phyloP scores from a whole-genome alignment of 192 early-diverging fungal genomes.

The Coemansia guatemalensis region DNA sequence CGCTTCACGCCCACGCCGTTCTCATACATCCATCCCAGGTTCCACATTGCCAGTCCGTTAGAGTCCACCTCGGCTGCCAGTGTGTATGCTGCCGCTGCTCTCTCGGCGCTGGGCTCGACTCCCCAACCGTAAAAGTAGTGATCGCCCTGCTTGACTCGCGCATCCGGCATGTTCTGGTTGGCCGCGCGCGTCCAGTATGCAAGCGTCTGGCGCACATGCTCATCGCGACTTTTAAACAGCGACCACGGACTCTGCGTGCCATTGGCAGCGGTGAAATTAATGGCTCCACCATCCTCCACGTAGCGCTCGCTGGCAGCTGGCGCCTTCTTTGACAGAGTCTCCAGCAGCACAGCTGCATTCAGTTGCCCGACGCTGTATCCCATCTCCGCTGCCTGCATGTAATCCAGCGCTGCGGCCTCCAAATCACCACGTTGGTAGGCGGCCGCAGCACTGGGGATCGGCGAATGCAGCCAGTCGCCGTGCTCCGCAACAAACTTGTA shows the following conservation, averaged over 20 bases:
- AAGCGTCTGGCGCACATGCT: constrained; percentile 60
- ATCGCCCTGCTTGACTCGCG: constrained; percentile 90
- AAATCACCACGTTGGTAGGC: constrained; percentile 63
- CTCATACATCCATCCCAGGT: constrained; percentile 96
- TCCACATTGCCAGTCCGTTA: constrained; percentile 91
- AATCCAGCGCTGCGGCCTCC: constrained; percentile 69
- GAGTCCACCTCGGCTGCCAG: constrained; percentile 75
- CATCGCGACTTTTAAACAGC: constrained; percentile 13
- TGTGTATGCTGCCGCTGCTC: constrained; percentile 81
- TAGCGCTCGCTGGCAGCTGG: neutral
- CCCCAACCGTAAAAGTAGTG: constrained; percentile 89
- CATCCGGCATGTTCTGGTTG: constrained; percentile 88
- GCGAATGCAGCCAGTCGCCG: constrained; percentile 81
- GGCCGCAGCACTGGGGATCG: constrained; percentile 58
- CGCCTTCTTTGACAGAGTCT: constrained; percentile 33
- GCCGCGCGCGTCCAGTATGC: constrained; percentile 93
- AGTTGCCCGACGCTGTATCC: constrained; percentile 86
- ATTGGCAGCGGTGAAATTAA: neutral
- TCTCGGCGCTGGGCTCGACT: constrained; percentile 60
- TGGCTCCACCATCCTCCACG: neutral
- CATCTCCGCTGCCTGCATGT: constrained; percentile 84
- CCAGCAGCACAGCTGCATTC: constrained; percentile 89
- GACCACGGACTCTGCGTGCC: neutral
- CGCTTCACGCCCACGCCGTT: constrained; percentile 85
- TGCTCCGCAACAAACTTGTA: constrained; percentile 80